A percentile compares a stretch with the other conserved stretches of the same genome.
Evolutionary conservation across 371 early-diverging fungal genomes (phyloP).

Genomic region (Mortierella sp.): DNA sequence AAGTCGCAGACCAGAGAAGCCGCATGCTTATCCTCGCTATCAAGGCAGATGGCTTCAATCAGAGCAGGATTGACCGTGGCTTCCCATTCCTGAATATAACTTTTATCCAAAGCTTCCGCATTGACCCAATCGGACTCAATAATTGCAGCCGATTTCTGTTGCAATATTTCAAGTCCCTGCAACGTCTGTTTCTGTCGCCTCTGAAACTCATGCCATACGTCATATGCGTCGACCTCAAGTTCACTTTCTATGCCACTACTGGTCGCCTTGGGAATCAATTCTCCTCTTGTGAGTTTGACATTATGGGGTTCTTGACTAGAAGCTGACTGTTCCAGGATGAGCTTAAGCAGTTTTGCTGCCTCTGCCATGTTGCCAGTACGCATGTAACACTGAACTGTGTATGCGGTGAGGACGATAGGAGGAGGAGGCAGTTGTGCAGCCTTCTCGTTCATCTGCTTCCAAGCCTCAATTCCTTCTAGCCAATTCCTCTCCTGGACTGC

Average conservation of each 20-base stretch:
- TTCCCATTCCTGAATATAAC: slow-evolving; percentile 17
- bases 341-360: slow-evolving; percentile 11
- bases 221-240: not conserved
- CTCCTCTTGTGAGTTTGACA: not conserved
- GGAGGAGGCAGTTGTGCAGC: not conserved
- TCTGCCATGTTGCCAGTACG: slow-evolving; percentile 9
- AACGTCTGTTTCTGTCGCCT: slow-evolving; percentile 17
- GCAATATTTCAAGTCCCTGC: not conserved
- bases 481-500: slow-evolving; percentile 29
- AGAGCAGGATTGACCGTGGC: slow-evolving; percentile 20
- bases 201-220: slow-evolving; percentile 10
- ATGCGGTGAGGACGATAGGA: slow-evolving; percentile 1
- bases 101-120: not conserved
- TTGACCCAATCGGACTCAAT: not conserved
- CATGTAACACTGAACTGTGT: slow-evolving; percentile 21
- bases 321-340: slow-evolving; percentile 14
- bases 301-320: not conserved
- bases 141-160: not conserved
- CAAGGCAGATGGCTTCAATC: slow-evolving; percentile 40
- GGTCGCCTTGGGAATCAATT: not conserved
- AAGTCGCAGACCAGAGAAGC: slow-evolving; percentile 18
- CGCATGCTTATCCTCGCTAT: slow-evolving; percentile 9
- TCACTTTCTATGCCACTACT: not conserved
- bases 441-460: slow-evolving; percentile 16
- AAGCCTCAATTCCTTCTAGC: slow-evolving; percentile 22